These are phyloP conservation scores for Podaxis sp. DNA, from an alignment of 768 basidiomycete species.

Conservation along the genomic window DNA sequence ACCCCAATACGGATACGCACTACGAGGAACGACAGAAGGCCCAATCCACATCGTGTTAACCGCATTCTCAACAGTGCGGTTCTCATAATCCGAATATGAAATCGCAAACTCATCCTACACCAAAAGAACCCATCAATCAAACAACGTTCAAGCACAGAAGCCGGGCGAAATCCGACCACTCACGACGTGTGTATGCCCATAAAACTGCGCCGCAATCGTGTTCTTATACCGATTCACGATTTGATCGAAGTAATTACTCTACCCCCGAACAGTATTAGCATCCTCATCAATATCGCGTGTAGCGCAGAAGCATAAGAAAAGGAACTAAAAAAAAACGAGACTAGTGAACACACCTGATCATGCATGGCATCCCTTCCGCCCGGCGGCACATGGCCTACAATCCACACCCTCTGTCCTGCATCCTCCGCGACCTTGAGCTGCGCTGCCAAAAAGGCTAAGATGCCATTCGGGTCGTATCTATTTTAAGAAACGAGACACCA, in stretches of 20 bases:
- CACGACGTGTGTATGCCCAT: slow-evolving; percentile 56
- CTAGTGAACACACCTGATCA: slow-evolving; percentile 42
- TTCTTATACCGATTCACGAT: slow-evolving; percentile 57
- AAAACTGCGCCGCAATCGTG: slow-evolving; percentile 61
- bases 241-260: slow-evolving; percentile 67
- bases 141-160: background rate
- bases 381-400: slow-evolving; percentile 59
- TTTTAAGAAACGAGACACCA: background rate
- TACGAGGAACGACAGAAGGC: slow-evolving; percentile 56
- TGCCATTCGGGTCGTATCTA: slow-evolving; percentile 56
- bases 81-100: slow-evolving; percentile 52
- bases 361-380: slow-evolving; percentile 46
- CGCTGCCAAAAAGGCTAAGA: slow-evolving; percentile 50
- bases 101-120: slow-evolving; percentile 58
- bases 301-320: no score
- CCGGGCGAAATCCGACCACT: slow-evolving; percentile 6
- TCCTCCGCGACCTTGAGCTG: slow-evolving; percentile 61
- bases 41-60: slow-evolving; percentile 48
- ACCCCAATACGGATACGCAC: slow-evolving; percentile 28
- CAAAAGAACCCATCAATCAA: background rate
- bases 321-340: background rate
- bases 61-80: slow-evolving; percentile 44
- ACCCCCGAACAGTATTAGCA: background rate
- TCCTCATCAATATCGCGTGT: no score
- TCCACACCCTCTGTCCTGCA: slow-evolving; percentile 57